Conservation (phyloP, 352 stramenopile genomes). For the Vaucheria bursata region DNA sequence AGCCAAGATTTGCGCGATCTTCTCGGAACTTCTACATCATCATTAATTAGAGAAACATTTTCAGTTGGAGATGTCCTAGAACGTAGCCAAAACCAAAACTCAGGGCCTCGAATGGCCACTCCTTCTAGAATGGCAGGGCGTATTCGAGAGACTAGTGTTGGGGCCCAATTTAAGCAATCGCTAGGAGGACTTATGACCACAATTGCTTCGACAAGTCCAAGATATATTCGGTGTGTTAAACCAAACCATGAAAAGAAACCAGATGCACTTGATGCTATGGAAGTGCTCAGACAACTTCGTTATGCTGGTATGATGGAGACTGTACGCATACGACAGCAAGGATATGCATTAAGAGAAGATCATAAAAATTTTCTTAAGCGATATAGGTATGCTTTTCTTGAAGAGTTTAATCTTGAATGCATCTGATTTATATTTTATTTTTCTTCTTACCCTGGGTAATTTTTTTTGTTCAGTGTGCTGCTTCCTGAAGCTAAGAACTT, state of each 20-base stretch:
- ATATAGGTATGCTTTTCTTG: too few relatives aligned
- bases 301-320: conserved; percentile 76
- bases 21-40: conserved; percentile 14
- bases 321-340: conserved; percentile 73
- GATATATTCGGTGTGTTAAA: too few relatives aligned
- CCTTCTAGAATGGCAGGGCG: not conserved
- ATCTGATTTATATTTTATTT: too few relatives aligned
- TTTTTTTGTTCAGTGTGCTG: conserved; percentile 24
- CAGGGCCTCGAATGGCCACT: not conserved
- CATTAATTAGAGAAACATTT: conserved; percentile 26
- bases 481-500: conserved; percentile 29
- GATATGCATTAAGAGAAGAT: conserved; percentile 63
- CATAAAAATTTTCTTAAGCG: conserved; percentile 41
- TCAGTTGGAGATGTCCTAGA: conserved; percentile 9
- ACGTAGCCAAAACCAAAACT: too few relatives aligned
- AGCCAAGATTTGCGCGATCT: conserved; percentile 41
- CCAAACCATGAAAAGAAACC: conserved; percentile 79
- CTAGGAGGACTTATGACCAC: conserved; percentile 72
- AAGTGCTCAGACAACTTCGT: conserved; percentile 67
- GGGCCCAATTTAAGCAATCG: conserved; percentile 52
- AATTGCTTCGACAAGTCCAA: conserved; percentile 61
- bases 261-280: conserved; percentile 66
- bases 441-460: too few relatives aligned
- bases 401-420: too few relatives aligned
- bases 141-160: not conserved